Base-by-base conservation (phyloP, 2,329 filamentous ascomycete genomes). In the Fusarium hainanense region DNA sequence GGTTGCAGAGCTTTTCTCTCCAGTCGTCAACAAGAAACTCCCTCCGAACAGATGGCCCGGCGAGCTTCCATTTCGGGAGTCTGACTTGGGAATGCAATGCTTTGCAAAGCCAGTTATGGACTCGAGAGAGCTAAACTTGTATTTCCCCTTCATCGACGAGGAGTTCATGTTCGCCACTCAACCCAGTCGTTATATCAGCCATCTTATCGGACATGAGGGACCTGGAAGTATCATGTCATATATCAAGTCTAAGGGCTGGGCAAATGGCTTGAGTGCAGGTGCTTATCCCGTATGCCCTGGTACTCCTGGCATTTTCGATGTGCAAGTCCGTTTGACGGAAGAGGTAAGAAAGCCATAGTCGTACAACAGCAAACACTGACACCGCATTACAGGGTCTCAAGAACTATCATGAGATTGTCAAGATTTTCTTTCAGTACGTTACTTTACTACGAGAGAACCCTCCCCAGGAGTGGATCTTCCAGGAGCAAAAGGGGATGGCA, bases 81-180 rank as follows among this genome's bases (percentile, higher is more conserved):
- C 82, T 14, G 82, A 87, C 44, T 80, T 89, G 4, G 83, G 84
- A 6, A 91, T 89, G 37, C 92, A 95, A 78, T 89, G 92, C 54
- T 97, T 95, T 77, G 93, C 92, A 27, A 97, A 96, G 81, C 94
- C 94, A 0, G 94, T 98, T 44, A 94, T 97, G 90, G 93, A 98
- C 69, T 90, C 89, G 20, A 87, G 93, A 58, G 90, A 92, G 54
- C 81, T 98, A 66, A 92, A 92, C 64, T 86, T 98, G 47, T 90
- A 88, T 66, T 97, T 98, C 77, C 91, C 93, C 2, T 97, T 93
- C 77, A 87, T 93, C 20, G 93, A 97, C 69, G 93, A 97, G 77
- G 93, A 97, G 70, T 79, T 88, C 1, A 83, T 94, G 63, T 95
- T 89, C 78, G 91, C 94, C 75, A 90, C 90, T 10, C 92, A 96